These are phyloP conservation scores for Lipomyces yamanashiensis DNA, from an alignment of 805 yeast species.

Conservation along the genomic window DNA sequence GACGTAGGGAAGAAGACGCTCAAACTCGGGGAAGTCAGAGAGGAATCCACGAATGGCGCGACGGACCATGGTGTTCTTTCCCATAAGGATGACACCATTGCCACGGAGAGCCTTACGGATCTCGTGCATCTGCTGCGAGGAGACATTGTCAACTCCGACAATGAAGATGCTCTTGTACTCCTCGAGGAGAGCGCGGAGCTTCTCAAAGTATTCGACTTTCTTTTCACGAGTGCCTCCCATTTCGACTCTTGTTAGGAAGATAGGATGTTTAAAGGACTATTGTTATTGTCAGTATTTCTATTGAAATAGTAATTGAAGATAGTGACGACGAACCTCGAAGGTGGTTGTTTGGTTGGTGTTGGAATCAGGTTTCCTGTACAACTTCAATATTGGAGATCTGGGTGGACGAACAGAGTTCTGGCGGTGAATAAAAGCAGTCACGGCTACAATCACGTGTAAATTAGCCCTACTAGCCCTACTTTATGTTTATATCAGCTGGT, in stretches of 20 bases:
- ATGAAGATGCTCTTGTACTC: slow-evolving; percentile 98
- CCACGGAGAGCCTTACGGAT: slow-evolving; percentile 96
- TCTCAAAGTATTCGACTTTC: slow-evolving; percentile 92
- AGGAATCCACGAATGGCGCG: slow-evolving; percentile 98
- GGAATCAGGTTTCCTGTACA: not conserved
- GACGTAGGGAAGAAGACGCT: slow-evolving; percentile 91
- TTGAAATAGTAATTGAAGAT: not conserved
- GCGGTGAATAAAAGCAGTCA: slow-evolving; percentile 8
- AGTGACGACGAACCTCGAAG: slow-evolving; percentile 15
- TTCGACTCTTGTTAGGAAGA: slow-evolving; percentile 79
- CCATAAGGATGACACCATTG: slow-evolving; percentile 95
- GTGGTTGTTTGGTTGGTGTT: slow-evolving; percentile 6
- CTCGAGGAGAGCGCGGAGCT: slow-evolving; percentile 91
- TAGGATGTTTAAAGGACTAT: slow-evolving; percentile 86
- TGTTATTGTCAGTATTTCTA: slow-evolving; percentile 9
- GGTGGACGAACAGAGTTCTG: not conserved
- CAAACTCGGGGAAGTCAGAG: slow-evolving; percentile 92
- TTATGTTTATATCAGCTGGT: not conserved
- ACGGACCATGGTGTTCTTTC: slow-evolving; percentile 99
- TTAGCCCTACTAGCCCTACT: slow-evolving; percentile 16
- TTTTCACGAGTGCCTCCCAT: slow-evolving; percentile 99
- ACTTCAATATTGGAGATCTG: not conserved
- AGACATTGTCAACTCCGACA: slow-evolving; percentile 99
- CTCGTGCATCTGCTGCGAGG: slow-evolving; percentile 98
- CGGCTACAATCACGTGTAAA: slow-evolving; percentile 4